These are phyloP conservation scores for Hanseniaspora taiwanica DNA, from an alignment of 805 yeast genomes.

Conservation along the genomic window DNA sequence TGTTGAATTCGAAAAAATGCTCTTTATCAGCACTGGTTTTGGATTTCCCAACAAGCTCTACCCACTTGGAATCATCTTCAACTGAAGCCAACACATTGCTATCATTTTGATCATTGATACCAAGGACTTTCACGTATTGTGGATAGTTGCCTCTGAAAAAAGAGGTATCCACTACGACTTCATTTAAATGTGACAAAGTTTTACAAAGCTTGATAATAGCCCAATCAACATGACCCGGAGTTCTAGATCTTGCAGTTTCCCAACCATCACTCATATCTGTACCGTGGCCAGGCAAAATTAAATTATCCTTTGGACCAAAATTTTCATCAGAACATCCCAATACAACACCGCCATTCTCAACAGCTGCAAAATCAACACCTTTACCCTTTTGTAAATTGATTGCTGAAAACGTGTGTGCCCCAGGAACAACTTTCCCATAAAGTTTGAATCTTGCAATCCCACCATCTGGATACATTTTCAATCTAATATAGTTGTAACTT, in stretches of 20 bases:
- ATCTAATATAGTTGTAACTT: slow-evolving; percentile 64
- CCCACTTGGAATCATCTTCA: slow-evolving; percentile 43
- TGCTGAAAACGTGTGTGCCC: slow-evolving; percentile 31
- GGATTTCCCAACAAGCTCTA: slow-evolving; percentile 44
- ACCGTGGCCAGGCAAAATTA: slow-evolving; percentile 88
- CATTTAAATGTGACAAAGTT: slow-evolving; percentile 34
- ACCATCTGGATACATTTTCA: slow-evolving; percentile 95
- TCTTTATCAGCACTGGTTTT: slow-evolving; percentile 79
- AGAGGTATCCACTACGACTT: slow-evolving; percentile 76
- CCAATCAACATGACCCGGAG: slow-evolving; percentile 83
- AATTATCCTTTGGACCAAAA: slow-evolving; percentile 83
- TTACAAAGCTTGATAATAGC: slow-evolving; percentile 72
- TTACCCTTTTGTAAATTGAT: neutral
- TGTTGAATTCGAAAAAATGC: slow-evolving; percentile 36
- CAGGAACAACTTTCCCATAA: slow-evolving; percentile 73
- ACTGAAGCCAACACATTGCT: slow-evolving; percentile 27
- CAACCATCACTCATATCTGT: slow-evolving; percentile 96
- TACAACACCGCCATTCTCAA: slow-evolving; percentile 80
- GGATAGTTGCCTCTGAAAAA: slow-evolving; percentile 94
- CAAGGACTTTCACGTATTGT: slow-evolving; percentile 62
- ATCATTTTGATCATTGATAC: slow-evolving; percentile 25
- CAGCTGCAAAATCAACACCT: slow-evolving; percentile 57
- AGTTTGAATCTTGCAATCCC: slow-evolving; percentile 92
- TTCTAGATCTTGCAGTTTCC: slow-evolving; percentile 89
- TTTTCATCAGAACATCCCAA: slow-evolving; percentile 80